Evolutionary conservation across 495 filamentous ascomycete genomes (phyloP).

Genomic region (Penicillium maclennaniae): DNA sequence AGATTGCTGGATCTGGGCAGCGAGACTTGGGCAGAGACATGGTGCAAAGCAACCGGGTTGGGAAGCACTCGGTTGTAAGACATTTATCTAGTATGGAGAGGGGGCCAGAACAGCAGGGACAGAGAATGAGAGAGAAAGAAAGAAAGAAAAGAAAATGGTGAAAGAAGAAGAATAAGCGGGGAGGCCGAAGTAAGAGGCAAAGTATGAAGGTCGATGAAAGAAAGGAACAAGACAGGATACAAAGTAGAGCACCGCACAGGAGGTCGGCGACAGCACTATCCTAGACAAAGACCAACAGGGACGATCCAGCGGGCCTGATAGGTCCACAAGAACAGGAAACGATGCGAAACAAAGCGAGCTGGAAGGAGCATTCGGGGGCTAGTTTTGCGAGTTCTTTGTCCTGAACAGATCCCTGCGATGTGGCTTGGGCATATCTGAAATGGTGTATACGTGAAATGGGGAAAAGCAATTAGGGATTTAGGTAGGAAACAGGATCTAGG

Average conservation of each 20-base stretch:
- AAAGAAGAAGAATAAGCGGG: slow-evolving; percentile 9
- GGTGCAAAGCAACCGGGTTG: slow-evolving; percentile 43
- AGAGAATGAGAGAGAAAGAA: slow-evolving; percentile 5
- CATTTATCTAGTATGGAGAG: slow-evolving; percentile 35
- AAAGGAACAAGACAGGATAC: slow-evolving; percentile 14
- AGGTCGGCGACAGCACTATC: background rate
- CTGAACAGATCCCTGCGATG: slow-evolving; percentile 13
- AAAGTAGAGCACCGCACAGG: slow-evolving; percentile 9
- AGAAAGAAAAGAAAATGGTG: slow-evolving; percentile 10
- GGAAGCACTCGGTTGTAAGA: slow-evolving; percentile 57
- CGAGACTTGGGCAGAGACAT: slow-evolving; percentile 36
- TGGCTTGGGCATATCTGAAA: slow-evolving; percentile 20
- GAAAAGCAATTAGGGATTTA: background rate
- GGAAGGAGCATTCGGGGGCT: slow-evolving; percentile 3
- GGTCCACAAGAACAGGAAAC: background rate
- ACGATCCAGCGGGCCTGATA: background rate
- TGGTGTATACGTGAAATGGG: background rate
- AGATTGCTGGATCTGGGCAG: slow-evolving; percentile 37
- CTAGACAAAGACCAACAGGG: background rate
- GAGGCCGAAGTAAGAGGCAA: slow-evolving; percentile 11
- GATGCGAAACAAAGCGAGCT: slow-evolving; percentile 14
- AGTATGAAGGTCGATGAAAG: slow-evolving; percentile 15
- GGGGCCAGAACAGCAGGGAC: slow-evolving; percentile 4
- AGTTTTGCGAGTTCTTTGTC: slow-evolving; percentile 23
- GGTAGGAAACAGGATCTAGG: no score